These are phyloP conservation scores for Fusarium praegraminearum DNA, from an alignment of 2,329 filamentous ascomycete species.

Conservation along the genomic window DNA sequence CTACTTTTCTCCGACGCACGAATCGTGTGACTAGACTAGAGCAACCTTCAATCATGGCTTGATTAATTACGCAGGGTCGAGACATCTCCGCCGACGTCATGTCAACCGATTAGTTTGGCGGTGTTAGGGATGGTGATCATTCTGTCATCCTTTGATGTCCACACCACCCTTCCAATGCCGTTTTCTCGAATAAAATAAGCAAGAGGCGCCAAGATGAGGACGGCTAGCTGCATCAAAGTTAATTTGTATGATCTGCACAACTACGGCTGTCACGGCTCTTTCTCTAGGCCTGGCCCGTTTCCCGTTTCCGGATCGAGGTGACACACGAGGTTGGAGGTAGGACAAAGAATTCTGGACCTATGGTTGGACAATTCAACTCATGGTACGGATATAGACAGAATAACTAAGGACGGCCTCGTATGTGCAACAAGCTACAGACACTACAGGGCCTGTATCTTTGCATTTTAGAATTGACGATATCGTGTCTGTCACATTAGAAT, in stretches of 20 bases:
- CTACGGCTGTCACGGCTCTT: constrained; percentile 31
- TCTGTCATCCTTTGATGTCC: neutral
- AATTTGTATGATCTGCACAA: constrained; percentile 19
- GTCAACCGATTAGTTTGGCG: neutral
- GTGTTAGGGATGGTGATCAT: constrained; percentile 1
- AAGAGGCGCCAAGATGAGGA: neutral
- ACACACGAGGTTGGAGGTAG: constrained; percentile 24
- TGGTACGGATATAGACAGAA: neutral
- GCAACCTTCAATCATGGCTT: constrained; percentile 19
- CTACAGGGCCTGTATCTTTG: constrained; percentile 8
- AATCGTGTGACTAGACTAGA: constrained; percentile 11
- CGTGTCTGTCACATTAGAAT: neutral
- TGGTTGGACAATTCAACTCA: constrained; percentile 27
- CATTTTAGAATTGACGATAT: neutral
- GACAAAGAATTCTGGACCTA: constrained; percentile 17
- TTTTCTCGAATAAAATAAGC: constrained; percentile 1
- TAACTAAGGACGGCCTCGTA: neutral
- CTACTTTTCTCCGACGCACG: neutral
- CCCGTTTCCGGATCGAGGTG: constrained; percentile 23
- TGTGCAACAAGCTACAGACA: constrained; percentile 9
- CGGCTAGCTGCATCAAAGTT: neutral
- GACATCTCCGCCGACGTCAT: constrained; percentile 38
- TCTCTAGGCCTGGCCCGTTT: constrained; percentile 20
- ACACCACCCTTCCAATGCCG: neutral
- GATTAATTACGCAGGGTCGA: neutral